These are phyloP conservation scores for Russula sp. DNA, from an alignment of 768 basidiomycete genomes.

Conservation along the genomic window DNA sequence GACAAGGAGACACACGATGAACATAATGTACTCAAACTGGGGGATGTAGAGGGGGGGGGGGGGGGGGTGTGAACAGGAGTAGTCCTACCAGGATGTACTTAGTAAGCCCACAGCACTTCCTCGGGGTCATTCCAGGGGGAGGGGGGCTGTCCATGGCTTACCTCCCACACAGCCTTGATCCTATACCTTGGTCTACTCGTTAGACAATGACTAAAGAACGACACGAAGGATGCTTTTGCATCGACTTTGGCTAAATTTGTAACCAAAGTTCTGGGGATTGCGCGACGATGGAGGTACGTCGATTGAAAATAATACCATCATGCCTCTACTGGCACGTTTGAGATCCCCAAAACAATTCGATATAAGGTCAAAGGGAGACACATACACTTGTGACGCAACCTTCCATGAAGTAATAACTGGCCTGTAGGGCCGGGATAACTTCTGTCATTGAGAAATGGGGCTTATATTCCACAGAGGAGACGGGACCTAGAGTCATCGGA, in stretches of 20 bases:
- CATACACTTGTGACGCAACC: background rate
- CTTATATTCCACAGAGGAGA: background rate
- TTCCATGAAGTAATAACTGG: background rate
- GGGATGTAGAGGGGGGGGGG: background rate
- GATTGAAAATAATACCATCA: background rate
- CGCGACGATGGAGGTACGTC: background rate
- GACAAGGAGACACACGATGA: background rate
- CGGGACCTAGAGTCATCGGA: too few species aligned
- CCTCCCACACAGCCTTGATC: slow-evolving; percentile 1
- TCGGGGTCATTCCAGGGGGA: too few species aligned
- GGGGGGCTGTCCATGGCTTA: background rate
- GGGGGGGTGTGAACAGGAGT: background rate
- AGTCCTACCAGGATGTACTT: too few species aligned
- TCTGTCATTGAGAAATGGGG: background rate
- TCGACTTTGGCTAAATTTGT: background rate
- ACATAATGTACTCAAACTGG: background rate
- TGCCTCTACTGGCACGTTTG: background rate
- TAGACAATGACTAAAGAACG: background rate
- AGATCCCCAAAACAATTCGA: background rate
- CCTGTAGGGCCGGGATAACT: background rate
- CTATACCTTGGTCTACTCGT: background rate
- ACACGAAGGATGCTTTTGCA: background rate
- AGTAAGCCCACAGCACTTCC: too few species aligned
- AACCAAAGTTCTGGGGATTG: background rate
- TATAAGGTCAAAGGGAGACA: background rate